These are phyloP conservation scores for Beauveria sp. DNA, from an alignment of 2,329 filamentous ascomycete species.

Conservation along the genomic window DNA sequence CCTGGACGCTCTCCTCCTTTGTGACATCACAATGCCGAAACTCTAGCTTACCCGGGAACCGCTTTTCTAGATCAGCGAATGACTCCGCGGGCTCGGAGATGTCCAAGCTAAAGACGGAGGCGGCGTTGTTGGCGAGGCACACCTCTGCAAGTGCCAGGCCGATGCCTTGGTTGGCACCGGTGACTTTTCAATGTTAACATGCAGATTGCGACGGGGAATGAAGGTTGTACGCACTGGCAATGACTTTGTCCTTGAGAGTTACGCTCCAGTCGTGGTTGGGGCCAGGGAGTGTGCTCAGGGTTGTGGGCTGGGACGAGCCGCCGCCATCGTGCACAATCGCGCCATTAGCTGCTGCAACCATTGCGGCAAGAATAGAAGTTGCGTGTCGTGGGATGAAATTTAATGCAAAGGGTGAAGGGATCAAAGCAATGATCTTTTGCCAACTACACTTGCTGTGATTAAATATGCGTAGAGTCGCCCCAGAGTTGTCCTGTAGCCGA, in stretches of 20 bases:
- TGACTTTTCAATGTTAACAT: constrained; percentile 21
- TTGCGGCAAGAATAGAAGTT: background rate
- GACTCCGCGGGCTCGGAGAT: constrained; percentile 19
- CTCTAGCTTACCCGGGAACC: constrained; percentile 32
- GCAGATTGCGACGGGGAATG: background rate
- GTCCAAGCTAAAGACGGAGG: constrained; percentile 21
- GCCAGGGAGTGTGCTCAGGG: constrained; percentile 25
- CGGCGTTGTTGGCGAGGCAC: constrained; percentile 36
- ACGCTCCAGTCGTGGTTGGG: constrained; percentile 28
- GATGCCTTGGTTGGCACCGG: constrained; percentile 37
- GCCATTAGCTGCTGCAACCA: background rate
- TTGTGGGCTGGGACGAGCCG: constrained; percentile 3
- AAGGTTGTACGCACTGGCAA: constrained; percentile 25
- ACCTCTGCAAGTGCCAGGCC: constrained; percentile 39
- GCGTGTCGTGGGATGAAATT: background rate
- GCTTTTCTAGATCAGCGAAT: constrained; percentile 27
- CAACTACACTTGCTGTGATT: background rate
- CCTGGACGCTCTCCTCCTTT: constrained; percentile 30
- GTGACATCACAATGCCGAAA: constrained; percentile 41
- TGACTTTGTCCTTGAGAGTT: constrained; percentile 29
- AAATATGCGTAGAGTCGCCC: background rate
- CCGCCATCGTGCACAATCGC: background rate
- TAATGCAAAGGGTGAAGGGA: background rate
- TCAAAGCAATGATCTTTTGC: background rate
- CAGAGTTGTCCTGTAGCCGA: background rate